These are phyloP conservation scores for Solanum habrochaites DNA, from an alignment of 257 asterid genomes.

Conservation along the genomic window DNA sequence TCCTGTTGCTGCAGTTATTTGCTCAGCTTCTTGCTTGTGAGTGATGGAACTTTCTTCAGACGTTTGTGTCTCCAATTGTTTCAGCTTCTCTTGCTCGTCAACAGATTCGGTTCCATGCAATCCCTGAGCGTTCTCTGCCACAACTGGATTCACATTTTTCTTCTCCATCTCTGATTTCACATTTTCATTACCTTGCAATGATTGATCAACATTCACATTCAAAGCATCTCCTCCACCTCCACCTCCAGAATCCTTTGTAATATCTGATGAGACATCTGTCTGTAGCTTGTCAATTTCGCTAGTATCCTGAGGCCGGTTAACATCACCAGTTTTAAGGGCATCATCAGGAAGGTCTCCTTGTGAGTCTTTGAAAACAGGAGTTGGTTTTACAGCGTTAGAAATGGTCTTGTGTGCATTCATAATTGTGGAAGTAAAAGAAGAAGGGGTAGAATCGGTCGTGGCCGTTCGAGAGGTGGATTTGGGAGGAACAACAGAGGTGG, in stretches of 20 bases:
- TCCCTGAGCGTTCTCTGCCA: not conserved
- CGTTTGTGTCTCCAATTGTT: constrained; percentile 12
- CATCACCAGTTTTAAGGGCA: constrained; percentile 17
- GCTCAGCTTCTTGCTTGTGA: constrained; percentile 27
- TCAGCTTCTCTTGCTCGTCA: constrained; percentile 40
- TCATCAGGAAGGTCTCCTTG: constrained; percentile 45
- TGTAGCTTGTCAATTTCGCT: not conserved
- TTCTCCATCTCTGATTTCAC: not conserved
- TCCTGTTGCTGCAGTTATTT: not conserved
- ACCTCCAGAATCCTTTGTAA: not conserved
- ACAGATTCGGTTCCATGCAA: constrained; percentile 5
- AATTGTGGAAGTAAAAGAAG: constrained; percentile 1
- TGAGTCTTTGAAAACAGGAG: constrained; percentile 31
- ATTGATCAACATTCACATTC: not conserved
- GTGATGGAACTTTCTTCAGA: constrained; percentile 38
- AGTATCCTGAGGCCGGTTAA: not conserved
- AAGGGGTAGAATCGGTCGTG: constrained; percentile 1
- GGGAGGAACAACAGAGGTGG: constrained; percentile 33
- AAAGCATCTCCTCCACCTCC: not conserved
- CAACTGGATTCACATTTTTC: not conserved
- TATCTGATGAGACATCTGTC: constrained; percentile 7
- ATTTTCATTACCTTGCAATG: not conserved
- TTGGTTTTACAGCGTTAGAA: not conserved
- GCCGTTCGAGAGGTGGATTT: constrained; percentile 17
- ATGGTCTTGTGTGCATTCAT: constrained; percentile 8